phyloP scores from a whole-genome alignment of 306 rosid species.

The Elaeagnus macrophylla region DNA sequence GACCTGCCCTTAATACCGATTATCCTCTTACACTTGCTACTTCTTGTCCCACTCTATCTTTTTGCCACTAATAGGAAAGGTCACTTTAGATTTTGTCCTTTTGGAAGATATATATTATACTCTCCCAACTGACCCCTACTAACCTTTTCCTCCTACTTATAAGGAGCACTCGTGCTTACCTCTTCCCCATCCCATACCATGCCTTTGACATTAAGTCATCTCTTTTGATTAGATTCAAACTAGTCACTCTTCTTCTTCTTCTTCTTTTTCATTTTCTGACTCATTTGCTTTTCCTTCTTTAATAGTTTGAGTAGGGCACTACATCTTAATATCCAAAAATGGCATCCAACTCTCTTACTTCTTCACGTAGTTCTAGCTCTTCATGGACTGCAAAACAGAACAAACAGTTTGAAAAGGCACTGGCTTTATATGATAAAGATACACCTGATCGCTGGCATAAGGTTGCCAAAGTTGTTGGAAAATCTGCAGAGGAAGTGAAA shows the following conservation, averaged over 20 bases:
- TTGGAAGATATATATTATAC: slow-evolving; percentile 50
- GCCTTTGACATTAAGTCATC: slow-evolving; percentile 24
- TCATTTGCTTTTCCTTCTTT: background rate
- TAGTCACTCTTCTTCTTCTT: slow-evolving; percentile 1
- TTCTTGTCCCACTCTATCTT: slow-evolving; percentile 25
- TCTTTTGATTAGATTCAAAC: slow-evolving; percentile 5
- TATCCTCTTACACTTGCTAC: slow-evolving; percentile 36
- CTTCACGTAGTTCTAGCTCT: slow-evolving; percentile 28
- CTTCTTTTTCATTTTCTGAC: background rate
- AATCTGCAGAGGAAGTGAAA: slow-evolving; percentile 65
- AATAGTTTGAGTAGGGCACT: background rate
- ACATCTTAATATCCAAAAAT: slow-evolving; percentile 11
- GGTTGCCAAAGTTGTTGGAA: slow-evolving; percentile 59
- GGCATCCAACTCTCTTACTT: slow-evolving; percentile 37
- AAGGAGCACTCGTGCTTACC: slow-evolving; percentile 25
- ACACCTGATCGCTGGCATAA: slow-evolving; percentile 78
- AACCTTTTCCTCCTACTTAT: slow-evolving; percentile 37
- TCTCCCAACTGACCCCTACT: slow-evolving; percentile 24
- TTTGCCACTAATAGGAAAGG: slow-evolving; percentile 39
- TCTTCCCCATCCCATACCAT: slow-evolving; percentile 22
- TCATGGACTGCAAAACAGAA: slow-evolving; percentile 63
- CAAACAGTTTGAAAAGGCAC: slow-evolving; percentile 64
- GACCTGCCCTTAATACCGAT: slow-evolving; percentile 20
- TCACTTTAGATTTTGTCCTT: slow-evolving; percentile 33
- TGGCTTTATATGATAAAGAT: slow-evolving; percentile 60